Evolutionary conservation across 768 basidiomycete genomes (phyloP), one percentile per base, ranked within the genome.

Genomic region (Rhizopogon vesiculosus): DNA sequence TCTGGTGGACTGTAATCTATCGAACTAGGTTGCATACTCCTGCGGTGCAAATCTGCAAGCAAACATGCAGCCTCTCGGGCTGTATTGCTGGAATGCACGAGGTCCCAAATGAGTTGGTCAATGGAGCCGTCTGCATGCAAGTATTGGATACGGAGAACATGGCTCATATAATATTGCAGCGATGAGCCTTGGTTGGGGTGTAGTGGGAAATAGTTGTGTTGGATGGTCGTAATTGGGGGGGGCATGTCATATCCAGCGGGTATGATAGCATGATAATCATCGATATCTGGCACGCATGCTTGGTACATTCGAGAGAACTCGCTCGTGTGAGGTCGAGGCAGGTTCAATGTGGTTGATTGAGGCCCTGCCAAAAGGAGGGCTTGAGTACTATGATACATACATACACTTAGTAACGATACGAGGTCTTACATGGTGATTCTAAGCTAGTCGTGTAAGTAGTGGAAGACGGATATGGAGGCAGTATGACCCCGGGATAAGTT

Each of bases 341-440:
- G 69, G 33, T 41, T 55, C 60, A 54, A 13, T 13, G 39, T 22
- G 51, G 6, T 50, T 62, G 59, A 62, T 61, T 64, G 58, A 49
- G 59, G 62, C 80, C 79, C 80, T 82, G 77, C 71, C 73, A 76
- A 73, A 75, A 74, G 69, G 71, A 77, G 76, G 77, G 72, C 73
- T 84, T 85, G 81, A 86, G 82, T 74, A 80, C 76, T 79, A 72
- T 69, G 65, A 78, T 83, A 84, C 82, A 82, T 80, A 75, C 71
- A 83, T 78, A 76, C 73, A 79, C 78, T 84, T 76, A 84, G 78
- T 83, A 83, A 64, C 76, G 79, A 79, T 85, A 86, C 84, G 80
- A 73, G 64, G 71, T 81, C 86, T 87, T 87, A 87, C 86, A 84
- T 80, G 80, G 71, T 54, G 66, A 64, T 71, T 79, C 82, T 83